Percentiles rank a stretch among this genome's conserved stretches.
Conservation (phyloP, 2,329 filamentous ascomycete genomes). For the Dothidotthia symphoricarpi region DNA sequence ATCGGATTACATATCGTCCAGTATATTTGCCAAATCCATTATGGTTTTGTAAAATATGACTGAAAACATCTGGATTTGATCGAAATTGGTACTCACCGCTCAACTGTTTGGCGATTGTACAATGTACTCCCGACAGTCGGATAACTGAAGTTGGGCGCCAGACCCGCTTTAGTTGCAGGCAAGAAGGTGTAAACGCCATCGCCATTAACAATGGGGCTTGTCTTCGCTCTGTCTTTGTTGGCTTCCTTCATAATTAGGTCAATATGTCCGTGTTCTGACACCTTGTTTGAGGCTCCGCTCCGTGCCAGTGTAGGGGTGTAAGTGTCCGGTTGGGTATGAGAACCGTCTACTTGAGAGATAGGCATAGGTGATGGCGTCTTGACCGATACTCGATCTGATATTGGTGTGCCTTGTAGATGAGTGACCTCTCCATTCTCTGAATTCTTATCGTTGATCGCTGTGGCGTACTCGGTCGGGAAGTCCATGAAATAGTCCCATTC, state of each 20-base stretch:
- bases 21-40: neutral
- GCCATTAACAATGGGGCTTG: neutral
- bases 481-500: conserved; percentile 10
- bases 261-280: conserved; percentile 1
- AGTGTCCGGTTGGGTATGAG: neutral
- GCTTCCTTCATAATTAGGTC: conserved; percentile 4
- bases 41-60: neutral
- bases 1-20: neutral
- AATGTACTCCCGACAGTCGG: conserved; percentile 14
- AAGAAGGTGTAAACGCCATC: neutral
- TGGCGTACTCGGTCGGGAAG: conserved; percentile 1
- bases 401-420: too few species aligned
- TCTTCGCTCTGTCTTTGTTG: conserved; percentile 5
- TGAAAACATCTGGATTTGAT: neutral
- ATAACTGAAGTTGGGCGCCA: conserved; percentile 29
- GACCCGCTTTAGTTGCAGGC: conserved; percentile 3
- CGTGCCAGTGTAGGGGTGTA: neutral
- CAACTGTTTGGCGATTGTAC: conserved; percentile 5
- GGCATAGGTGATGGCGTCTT: too few species aligned
- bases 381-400: too few species aligned
- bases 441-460: neutral
- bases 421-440: too few species aligned
- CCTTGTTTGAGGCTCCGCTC: conserved; percentile 8
- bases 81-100: neutral
- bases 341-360: too few species aligned